Evolutionary conservation across 169 alveolate genomes (phyloP), one percentile per base, ranked within the genome.

Genomic region (Babesia gibsoni): DNA sequence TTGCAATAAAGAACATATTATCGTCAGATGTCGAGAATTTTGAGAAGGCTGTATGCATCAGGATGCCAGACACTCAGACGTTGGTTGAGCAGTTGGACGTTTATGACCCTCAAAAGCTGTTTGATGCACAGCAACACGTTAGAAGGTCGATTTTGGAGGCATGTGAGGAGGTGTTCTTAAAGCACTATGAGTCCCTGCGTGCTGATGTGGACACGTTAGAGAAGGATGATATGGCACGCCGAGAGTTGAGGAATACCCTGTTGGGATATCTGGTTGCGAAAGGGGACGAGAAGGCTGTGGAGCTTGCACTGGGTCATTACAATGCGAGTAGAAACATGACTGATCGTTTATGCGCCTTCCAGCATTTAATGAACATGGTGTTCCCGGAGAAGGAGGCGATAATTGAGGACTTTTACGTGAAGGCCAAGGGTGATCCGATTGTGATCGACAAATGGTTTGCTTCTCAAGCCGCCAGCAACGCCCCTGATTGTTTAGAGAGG

Each of bases 401-500:
- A 7, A 58, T 79, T 1, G 61, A 54, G 39, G 83, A 79, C 78
- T 79, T 79, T 32, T 79, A 79, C 65, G 70, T 30, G 30, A 36
- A 41, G 23, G 88, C 88, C 16, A 64, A 50, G 14, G 88, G 88
- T 41, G 86, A 80, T 42, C 84, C 73, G 41, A 52, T 73, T 29
- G 82, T 84, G 16, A 80, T 88, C 33, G 89, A 83, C 72, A 83
- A 83, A 74, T 88, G 93, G 93, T 81, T 88, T 46, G 66, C 63
- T 49, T 84, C 88, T 2, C 91, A 81, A 66, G 89, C 93, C 1
- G 23, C 78, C 49, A 74, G 89, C 33, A 90, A 83, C 36, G 61
- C 88, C 35, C 42, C 42, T 4, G 86, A 84, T 46, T 75, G 80
- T 37, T 63, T 84, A 56, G 91, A 83, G 20, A 69, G 84, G 18